Percentiles rank a stretch among this genome's conserved stretches.
Evolutionary conservation across 164 flowering plant species (phyloP).

Genomic region (Kingdonia uniflora): DNA sequence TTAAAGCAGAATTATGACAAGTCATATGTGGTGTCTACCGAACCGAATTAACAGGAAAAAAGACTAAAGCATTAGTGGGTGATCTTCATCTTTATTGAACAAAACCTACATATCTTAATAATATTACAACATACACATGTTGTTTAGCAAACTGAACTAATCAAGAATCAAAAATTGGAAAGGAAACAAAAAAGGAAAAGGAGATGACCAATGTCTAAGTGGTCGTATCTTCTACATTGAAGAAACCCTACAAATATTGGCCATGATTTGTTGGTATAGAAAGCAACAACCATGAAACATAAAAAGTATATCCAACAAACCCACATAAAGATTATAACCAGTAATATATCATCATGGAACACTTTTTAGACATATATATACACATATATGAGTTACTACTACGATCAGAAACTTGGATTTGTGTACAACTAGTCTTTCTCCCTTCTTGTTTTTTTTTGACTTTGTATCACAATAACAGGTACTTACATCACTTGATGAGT

Average conservation of each 20-base stretch:
- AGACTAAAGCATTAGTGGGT: background rate
- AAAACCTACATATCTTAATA: background rate
- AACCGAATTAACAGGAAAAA: background rate
- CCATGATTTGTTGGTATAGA: conserved; percentile 10
- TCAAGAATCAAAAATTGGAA: background rate
- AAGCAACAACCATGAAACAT: conserved; percentile 6
- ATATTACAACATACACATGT: background rate
- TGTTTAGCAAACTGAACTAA: conserved; percentile 1
- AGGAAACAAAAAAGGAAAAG: background rate
- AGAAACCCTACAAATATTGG: background rate
- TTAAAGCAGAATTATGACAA: background rate
- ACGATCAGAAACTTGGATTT: background rate
- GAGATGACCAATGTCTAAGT: conserved; percentile 6
- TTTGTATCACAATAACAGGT: too few relatives aligned
- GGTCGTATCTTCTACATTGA: background rate
- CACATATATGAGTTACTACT: too few relatives aligned
- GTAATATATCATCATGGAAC: too few relatives aligned
- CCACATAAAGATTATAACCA: background rate
- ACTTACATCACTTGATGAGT: conserved; percentile 9
- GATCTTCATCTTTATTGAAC: background rate
- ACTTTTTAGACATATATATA: too few relatives aligned
- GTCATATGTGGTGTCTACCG: background rate
- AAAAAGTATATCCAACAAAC: conserved; percentile 1
- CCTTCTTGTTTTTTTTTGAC: background rate
- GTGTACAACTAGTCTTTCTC: background rate